phyloP scores from a whole-genome alignment of 495 filamentous ascomycete genomes.

The Bryoglossum gracile region DNA sequence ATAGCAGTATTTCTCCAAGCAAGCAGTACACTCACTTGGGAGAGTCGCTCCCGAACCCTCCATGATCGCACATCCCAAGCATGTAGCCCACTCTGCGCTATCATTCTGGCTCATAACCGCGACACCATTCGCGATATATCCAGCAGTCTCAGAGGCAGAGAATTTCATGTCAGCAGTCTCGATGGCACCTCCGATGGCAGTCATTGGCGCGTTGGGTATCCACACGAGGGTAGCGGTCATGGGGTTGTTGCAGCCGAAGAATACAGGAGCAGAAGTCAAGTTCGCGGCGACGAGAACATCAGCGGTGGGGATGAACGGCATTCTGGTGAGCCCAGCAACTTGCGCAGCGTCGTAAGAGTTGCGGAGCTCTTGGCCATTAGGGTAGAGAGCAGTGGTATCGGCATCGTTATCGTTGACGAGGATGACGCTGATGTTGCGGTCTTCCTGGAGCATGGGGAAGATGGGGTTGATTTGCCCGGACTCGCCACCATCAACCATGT shows the following conservation, averaged over 20 bases:
- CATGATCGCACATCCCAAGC: conserved; percentile 34
- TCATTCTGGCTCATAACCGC: conserved; percentile 27
- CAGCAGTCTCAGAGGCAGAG: conserved; percentile 26
- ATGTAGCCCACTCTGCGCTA: conserved; percentile 25
- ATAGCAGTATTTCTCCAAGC: conserved; percentile 34
- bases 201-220: conserved; percentile 33
- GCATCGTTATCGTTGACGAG: conserved; percentile 40
- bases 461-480: conserved; percentile 37
- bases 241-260: conserved; percentile 36
- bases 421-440: conserved; percentile 32
- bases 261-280: conserved; percentile 31
- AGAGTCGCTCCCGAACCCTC: conserved; percentile 24
- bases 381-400: conserved; percentile 29
- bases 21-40: conserved; percentile 28
- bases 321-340: conserved; percentile 22
- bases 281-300: conserved; percentile 27
- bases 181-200: conserved; percentile 20
- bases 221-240: conserved; percentile 31
- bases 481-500: conserved; percentile 37
- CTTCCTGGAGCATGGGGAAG: conserved; percentile 35
- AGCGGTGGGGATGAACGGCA: conserved; percentile 32
- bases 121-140: conserved; percentile 33
- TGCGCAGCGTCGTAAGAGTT: conserved; percentile 30
- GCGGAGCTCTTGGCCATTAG: conserved; percentile 33
- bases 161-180: conserved; percentile 24